Evolutionary conservation across 2,329 filamentous ascomycete genomes (phyloP).

Genomic region (Fusarium sacchari): DNA sequence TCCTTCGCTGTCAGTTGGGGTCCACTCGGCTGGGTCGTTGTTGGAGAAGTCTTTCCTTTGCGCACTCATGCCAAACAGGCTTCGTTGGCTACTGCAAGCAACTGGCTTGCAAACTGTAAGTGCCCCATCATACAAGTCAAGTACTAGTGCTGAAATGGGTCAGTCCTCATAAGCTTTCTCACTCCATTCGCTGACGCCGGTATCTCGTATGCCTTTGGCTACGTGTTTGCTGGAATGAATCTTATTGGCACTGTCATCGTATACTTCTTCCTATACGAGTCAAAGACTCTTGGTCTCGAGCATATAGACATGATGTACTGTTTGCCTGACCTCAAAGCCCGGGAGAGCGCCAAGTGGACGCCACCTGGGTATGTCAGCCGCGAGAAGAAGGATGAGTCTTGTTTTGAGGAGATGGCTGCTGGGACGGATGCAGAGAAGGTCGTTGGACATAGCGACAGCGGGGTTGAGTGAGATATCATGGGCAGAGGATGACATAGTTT

Average conservation of each 20-base stretch:
- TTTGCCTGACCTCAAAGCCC: slow-evolving; percentile 65
- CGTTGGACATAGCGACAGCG: slow-evolving; percentile 19
- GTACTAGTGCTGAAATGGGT: slow-evolving; percentile 1
- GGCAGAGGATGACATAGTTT: accelerated
- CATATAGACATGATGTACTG: slow-evolving; percentile 78
- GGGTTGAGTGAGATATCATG: background rate
- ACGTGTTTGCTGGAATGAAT: slow-evolving; percentile 72
- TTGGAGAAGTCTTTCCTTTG: slow-evolving; percentile 72
- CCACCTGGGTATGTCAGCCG: slow-evolving; percentile 56
- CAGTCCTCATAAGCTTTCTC: slow-evolving; percentile 72
- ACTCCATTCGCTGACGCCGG: slow-evolving; percentile 71
- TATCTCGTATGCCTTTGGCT: slow-evolving; percentile 72
- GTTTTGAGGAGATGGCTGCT: slow-evolving; percentile 36
- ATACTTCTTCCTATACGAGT: slow-evolving; percentile 77
- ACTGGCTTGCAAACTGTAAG: slow-evolving; percentile 69
- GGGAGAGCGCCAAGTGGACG: slow-evolving; percentile 66
- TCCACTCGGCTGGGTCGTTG: slow-evolving; percentile 74
- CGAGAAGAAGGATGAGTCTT: slow-evolving; percentile 48
- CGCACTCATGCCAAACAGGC: slow-evolving; percentile 65
- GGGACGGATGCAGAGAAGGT: slow-evolving; percentile 28
- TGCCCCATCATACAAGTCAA: slow-evolving; percentile 25
- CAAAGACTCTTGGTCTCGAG: slow-evolving; percentile 71
- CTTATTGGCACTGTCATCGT: slow-evolving; percentile 67
- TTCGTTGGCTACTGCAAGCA: slow-evolving; percentile 63
- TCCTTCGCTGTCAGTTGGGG: slow-evolving; percentile 77